Base-by-base conservation (phyloP, 2,329 filamentous ascomycete genomes). In the Helotiales sp. region DNA sequence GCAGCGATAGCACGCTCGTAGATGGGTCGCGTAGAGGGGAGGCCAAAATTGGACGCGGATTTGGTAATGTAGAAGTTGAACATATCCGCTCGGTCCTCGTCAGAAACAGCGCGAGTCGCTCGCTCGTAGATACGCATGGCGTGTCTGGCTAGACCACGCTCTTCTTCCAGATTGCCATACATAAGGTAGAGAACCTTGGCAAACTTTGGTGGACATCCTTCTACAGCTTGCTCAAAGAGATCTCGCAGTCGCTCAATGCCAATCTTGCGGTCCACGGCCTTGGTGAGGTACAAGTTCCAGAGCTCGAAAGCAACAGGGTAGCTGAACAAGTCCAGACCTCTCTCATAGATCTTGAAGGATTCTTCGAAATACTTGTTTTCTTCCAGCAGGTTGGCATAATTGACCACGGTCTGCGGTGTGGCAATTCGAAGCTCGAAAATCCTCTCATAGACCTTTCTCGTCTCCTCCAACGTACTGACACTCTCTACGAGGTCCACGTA, bases 51-150 rank as follows among this genome's bases (percentile, higher is more conserved):
- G 19, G 92, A 96, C 1, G 95, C 95, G 0, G 93, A 97, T 73
- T 99, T 98, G 58, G 93, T 98, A 71, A 99, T 97, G 78, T 99
- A 99, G 72, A 98, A 96, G 74, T 96, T 95, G 79, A 97, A 99
- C 93, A 99, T 97, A 69, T 96, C 92, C 59, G 93, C 88, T 52
- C 92, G 84, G 73, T 99, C 93, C 69, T 97, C 93, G 69, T 99
- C 95, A 13, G 91, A 88, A 3, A 99, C 96, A 12, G 93, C 93
- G 30, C 95, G 86, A 5, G 95, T 99, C 7, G 95, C 95, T 58
- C 95, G 89, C 76, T 99, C 96, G 75, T 99, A 99, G 66, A 99
- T 99, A 59, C 95, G 89, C 95, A 99, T 99, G 2, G 96, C 96
- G 72, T 98, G 93, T 50, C 96, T 85, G 10, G 95, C 93, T 15